Evolutionary conservation across 2,329 filamentous ascomycete species (phyloP).

Genomic region (Pseudogymnoascus sp.): DNA sequence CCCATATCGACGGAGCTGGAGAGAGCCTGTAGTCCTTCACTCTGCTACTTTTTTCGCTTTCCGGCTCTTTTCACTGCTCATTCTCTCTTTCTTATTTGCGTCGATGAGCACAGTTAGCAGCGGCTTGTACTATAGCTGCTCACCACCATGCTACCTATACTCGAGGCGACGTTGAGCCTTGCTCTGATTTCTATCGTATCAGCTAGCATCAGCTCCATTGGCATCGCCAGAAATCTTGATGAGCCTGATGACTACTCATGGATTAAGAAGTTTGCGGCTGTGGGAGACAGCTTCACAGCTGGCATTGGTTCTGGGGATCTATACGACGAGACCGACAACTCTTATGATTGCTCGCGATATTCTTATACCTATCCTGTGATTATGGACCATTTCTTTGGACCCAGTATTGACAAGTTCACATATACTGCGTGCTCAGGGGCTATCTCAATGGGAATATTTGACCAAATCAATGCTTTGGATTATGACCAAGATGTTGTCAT

Average conservation of each 20-base stretch:
- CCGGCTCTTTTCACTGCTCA: neutral
- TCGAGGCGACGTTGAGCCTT: neutral
- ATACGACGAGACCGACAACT: constrained; percentile 11
- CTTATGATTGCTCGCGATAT: constrained; percentile 27
- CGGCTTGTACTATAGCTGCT: neutral
- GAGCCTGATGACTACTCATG: constrained; percentile 4
- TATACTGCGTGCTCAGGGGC: constrained; percentile 28
- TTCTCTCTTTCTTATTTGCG: neutral
- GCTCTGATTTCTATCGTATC: neutral
- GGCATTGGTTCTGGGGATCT: constrained; percentile 30
- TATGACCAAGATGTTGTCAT: constrained; percentile 30
- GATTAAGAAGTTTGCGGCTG: constrained; percentile 30
- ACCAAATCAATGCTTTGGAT: constrained; percentile 25
- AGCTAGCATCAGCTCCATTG: neutral
- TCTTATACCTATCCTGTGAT: constrained; percentile 25
- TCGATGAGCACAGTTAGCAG: neutral
- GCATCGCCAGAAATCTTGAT: neutral
- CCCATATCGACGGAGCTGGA: neutral
- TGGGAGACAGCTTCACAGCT: constrained; percentile 35
- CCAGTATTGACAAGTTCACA: constrained; percentile 25
- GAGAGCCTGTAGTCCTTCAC: neutral
- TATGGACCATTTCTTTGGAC: constrained; percentile 23
- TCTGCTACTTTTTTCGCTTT: neutral
- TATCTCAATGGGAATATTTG: constrained; percentile 23
- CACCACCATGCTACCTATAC: neutral